phyloP scores from a whole-genome alignment of 306 rosid species.

The Cyclanthera cordifolia region DNA sequence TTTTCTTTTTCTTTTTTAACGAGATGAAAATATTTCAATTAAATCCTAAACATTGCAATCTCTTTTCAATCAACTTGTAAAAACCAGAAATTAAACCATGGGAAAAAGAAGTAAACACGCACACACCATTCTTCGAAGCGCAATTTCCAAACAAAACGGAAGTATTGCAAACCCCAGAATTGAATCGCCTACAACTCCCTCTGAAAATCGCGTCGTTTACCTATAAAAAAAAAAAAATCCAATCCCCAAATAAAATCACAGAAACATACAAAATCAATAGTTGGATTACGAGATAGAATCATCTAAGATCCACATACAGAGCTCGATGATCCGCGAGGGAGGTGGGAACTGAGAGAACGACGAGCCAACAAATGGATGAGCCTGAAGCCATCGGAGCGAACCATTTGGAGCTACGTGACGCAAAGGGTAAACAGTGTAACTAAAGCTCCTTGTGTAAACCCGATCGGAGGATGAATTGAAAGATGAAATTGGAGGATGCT shows the following conservation, averaged over 20 bases:
- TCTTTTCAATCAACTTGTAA: too few species aligned
- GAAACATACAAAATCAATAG: background rate
- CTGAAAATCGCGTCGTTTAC: constrained; percentile 24
- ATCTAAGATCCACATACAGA: constrained; percentile 18
- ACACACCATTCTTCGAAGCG: constrained; percentile 29
- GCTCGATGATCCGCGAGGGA: constrained; percentile 10
- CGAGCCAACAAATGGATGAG: constrained; percentile 42
- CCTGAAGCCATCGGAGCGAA: constrained; percentile 51
- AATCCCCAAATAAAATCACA: background rate
- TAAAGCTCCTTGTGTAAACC: background rate
- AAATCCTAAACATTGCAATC: too few species aligned
- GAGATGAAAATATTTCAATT: too few species aligned
- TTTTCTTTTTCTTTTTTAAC: too few species aligned
- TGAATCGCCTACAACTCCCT: constrained; percentile 37
- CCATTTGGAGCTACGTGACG: constrained; percentile 37
- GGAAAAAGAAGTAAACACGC: background rate
- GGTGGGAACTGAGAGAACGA: constrained; percentile 28
- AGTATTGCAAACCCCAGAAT: constrained; percentile 28
- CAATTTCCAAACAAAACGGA: constrained; percentile 25
- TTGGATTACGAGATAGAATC: background rate
- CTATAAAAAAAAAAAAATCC: constrained; percentile 23
- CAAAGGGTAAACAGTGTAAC: background rate
- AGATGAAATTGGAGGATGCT: background rate
- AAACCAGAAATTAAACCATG: background rate
- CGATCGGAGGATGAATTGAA: background rate